Percentiles rank a stretch among this genome's conserved stretches.
These are phyloP conservation scores for Ogataea methanolica DNA, from an alignment of 805 yeast species.

Conservation along the genomic window DNA sequence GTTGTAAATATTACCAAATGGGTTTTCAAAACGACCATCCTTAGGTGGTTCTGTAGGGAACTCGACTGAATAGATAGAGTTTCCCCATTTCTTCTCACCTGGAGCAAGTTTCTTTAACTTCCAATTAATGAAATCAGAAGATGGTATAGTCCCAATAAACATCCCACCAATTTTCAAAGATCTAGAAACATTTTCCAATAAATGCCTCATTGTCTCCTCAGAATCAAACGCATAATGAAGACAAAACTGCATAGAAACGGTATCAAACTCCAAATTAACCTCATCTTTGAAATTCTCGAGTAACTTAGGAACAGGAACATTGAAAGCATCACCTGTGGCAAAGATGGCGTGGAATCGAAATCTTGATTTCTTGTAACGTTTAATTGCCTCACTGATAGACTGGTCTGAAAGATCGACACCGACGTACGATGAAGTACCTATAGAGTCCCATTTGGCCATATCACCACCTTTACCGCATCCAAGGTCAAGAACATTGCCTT, in stretches of 20 bases:
- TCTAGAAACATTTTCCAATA: conserved; percentile 70
- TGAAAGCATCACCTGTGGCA: conserved; percentile 91
- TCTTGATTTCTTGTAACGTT: conserved; percentile 56
- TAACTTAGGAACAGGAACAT: conserved; percentile 60
- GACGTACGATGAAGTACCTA: conserved; percentile 67
- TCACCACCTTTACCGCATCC: conserved; percentile 99
- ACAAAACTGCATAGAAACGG: conserved; percentile 88
- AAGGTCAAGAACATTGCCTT: conserved; percentile 67
- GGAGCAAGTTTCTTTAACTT: conserved; percentile 49
- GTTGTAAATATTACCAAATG: conserved; percentile 80
- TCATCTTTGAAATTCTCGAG: conserved; percentile 60
- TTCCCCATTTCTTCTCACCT: conserved; percentile 73
- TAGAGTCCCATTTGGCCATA: conserved; percentile 79
- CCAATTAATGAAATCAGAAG: conserved; percentile 74
- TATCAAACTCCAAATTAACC: conserved; percentile 74
- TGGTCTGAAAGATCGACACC: conserved; percentile 92
- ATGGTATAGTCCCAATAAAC: conserved; percentile 93
- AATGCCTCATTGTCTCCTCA: conserved; percentile 69
- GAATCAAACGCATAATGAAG: conserved; percentile 92
- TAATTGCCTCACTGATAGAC: conserved; percentile 78
- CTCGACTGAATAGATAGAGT: conserved; percentile 72
- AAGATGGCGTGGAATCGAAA: conserved; percentile 54
- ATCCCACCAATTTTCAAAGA: conserved; percentile 78
- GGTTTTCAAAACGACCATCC: conserved; percentile 66
- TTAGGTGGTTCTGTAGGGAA: conserved; percentile 78